phyloP scores from a whole-genome alignment of 495 filamentous ascomycete genomes.

The Umbilicaria muhlenbergii region DNA sequence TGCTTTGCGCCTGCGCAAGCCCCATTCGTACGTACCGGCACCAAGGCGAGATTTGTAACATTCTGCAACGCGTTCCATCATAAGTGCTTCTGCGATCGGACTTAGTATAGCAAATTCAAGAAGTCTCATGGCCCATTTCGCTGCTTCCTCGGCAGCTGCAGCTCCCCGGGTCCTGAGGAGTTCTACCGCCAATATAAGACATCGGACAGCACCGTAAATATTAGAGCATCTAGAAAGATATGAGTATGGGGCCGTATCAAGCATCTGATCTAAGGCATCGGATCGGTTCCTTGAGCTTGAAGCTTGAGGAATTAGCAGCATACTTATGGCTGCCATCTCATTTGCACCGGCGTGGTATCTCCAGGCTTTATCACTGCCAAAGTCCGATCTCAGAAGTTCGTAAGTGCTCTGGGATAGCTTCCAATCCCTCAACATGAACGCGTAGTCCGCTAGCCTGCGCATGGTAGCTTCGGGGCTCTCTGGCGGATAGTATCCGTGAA shows the following conservation, averaged over 20 bases:
- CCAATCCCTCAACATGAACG: slow-evolving; percentile 91
- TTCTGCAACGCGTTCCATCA: slow-evolving; percentile 68
- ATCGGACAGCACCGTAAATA: slow-evolving; percentile 61
- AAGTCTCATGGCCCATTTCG: slow-evolving; percentile 64
- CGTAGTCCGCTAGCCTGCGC: slow-evolving; percentile 86
- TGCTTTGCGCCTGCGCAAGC: slow-evolving; percentile 60
- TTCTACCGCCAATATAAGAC: slow-evolving; percentile 60
- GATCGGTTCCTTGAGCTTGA: slow-evolving; percentile 55
- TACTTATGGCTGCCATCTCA: slow-evolving; percentile 80
- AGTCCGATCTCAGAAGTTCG: slow-evolving; percentile 75
- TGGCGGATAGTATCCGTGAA: slow-evolving; percentile 66
- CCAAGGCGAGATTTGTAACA: slow-evolving; percentile 66
- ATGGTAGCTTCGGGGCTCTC: slow-evolving; percentile 77
- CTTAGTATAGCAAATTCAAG: slow-evolving; percentile 65
- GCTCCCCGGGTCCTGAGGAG: slow-evolving; percentile 65
- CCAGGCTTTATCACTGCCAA: slow-evolving; percentile 92
- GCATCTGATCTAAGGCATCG: slow-evolving; percentile 67
- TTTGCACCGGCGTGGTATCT: slow-evolving; percentile 80
- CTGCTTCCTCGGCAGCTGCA: slow-evolving; percentile 70
- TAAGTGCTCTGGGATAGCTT: slow-evolving; percentile 84
- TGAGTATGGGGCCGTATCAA: slow-evolving; percentile 80
- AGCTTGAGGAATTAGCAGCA: slow-evolving; percentile 56
- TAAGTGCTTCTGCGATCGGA: slow-evolving; percentile 57
- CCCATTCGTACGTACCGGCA: slow-evolving; percentile 45
- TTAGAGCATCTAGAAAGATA: slow-evolving; percentile 73